Base-by-base conservation (phyloP, 2,329 filamentous ascomycete genomes). In the Aspergillus oerlinghausenensis region DNA sequence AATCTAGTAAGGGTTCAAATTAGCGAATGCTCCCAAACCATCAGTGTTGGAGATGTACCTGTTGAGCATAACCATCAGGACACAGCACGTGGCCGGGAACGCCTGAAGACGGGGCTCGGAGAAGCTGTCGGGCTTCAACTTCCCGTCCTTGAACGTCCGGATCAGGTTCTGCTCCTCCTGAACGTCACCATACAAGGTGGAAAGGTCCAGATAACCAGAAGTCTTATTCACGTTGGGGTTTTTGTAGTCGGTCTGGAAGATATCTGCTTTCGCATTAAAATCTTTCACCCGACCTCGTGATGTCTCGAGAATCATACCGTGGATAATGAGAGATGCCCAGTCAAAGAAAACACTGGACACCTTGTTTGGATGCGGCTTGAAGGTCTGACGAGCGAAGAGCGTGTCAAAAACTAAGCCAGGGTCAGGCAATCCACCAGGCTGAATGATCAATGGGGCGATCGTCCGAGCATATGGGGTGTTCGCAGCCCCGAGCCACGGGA, bases 321-420 rank as follows among this genome's bases (percentile, higher is more conserved):
- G 87, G 56, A 88, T 90, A 59, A 89, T 84, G 55, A 90, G 83
- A 21, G 86, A 87, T 0, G 87, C 87, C 84, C 85, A 88, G 68
- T 89, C 87, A 79, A 87, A 90, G 48, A 90, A 75, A 8, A 90
- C 77, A 62, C 84, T 88, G 1, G 87, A 90, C 1, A 89, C 84
- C 40, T 88, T 88, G 71, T 89, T 90, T 0, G 87, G 86, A 59
- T 89, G 86, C 25, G 73, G 72, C 25, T 63, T 77, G 60, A 78
- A 78, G 63, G 71, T 68, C 53, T 73, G 63, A 60, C 77, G 64
- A 60, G 74, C 68, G 68, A 77, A 69, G 55, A 79, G 59, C 65
- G 75, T 68, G 63, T 82, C 71, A 60, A 81, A 73, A 50, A 80
- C 57, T 54, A 81, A 57, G 58, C 77, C 74, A 5, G 89, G 85